A percentile compares a stretch with the other conserved stretches of the same genome.
Evolutionary conservation across 352 stramenopile species (phyloP).

Genomic region (Globisporangium nodosum): DNA sequence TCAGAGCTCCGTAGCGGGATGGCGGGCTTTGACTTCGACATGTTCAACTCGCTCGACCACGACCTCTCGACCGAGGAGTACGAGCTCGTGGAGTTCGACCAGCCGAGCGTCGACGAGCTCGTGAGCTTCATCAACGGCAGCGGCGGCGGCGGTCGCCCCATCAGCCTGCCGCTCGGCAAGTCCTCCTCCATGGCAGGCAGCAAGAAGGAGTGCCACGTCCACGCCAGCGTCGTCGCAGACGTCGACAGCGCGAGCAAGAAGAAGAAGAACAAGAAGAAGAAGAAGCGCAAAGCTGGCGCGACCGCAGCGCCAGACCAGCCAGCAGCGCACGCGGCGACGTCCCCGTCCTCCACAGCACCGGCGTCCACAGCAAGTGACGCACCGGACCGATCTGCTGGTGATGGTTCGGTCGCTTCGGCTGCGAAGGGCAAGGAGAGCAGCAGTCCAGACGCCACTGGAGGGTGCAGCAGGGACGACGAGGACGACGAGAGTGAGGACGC

Average conservation of each 20-base stretch:
- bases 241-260: conserved; percentile 14
- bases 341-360: neutral
- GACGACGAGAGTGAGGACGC: conserved; percentile 5
- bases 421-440: neutral
- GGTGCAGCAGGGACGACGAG: conserved; percentile 7
- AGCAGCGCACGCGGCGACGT: too few relatives aligned
- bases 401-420: neutral
- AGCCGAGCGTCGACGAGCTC: conserved; percentile 76
- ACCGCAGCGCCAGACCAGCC: neutral
- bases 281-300: conserved; percentile 8
- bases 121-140: conserved; percentile 80
- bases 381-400: neutral
- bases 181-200: neutral
- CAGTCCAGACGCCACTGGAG: neutral
- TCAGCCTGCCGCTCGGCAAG: conserved; percentile 6
- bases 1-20: conserved; percentile 50
- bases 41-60: conserved; percentile 75
- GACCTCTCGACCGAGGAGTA: conserved; percentile 75
- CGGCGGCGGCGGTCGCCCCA: conserved; percentile 7
- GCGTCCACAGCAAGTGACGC: neutral
- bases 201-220: conserved; percentile 10
- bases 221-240: neutral
- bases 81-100: conserved; percentile 75
- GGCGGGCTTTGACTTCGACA: conserved; percentile 68
- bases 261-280: conserved; percentile 17